Conservation (phyloP, 2,329 filamentous ascomycete genomes). For the Colletotrichum liriopes region DNA sequence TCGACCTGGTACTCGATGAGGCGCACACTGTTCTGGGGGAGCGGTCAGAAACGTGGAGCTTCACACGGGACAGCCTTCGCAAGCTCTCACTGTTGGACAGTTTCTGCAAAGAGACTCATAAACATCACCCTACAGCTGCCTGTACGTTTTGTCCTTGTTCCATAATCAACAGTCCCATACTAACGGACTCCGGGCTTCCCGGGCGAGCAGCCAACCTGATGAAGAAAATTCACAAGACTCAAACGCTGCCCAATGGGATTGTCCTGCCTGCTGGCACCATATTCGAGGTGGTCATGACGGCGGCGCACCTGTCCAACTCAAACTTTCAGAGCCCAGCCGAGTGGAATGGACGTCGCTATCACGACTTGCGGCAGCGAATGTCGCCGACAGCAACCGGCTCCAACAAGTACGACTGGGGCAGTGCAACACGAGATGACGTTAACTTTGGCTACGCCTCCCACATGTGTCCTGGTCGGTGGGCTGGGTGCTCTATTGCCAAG, state of each 20-base stretch:
- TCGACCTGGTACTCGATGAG: conserved; percentile 19
- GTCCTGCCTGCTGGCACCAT: conserved; percentile 30
- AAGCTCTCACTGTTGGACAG: conserved; percentile 33
- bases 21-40: conserved; percentile 24
- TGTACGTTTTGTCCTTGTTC: conserved; percentile 9
- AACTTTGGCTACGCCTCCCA: conserved; percentile 40
- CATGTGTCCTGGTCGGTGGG: conserved; percentile 40
- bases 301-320: conserved; percentile 34
- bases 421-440: conserved; percentile 35
- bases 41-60: conserved; percentile 1
- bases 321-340: conserved; percentile 18
- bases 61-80: conserved; percentile 28
- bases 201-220: conserved; percentile 30
- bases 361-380: conserved; percentile 28
- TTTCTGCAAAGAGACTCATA: conserved; percentile 40
- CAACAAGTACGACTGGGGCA: conserved; percentile 35
- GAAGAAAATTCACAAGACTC: conserved; percentile 38
- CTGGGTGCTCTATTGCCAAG: conserved; percentile 40
- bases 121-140: conserved; percentile 34
- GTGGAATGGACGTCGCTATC: conserved; percentile 36
- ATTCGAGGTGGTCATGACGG: conserved; percentile 38
- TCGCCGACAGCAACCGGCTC: not conserved
- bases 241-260: conserved; percentile 29
- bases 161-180: not conserved
- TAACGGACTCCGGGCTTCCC: not conserved